Evolutionary conservation across 257 asterid species (phyloP).

Genomic region (Misopates orontium): DNA sequence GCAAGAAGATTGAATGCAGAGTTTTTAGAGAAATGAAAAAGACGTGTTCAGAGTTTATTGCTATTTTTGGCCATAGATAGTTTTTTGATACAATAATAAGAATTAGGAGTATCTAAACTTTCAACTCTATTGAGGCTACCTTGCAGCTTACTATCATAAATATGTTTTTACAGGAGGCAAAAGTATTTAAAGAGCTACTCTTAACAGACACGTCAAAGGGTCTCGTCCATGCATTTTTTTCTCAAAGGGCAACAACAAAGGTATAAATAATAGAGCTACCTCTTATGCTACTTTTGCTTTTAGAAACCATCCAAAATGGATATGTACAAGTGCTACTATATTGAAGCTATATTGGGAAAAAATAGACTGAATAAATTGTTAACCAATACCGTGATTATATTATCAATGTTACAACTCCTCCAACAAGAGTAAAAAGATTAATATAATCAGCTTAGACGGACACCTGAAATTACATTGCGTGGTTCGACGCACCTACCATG

Average conservation of each 20-base stretch:
- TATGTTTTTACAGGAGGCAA: slow-evolving; percentile 60
- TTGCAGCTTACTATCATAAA: slow-evolving; percentile 24
- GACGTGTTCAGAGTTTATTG: slow-evolving; percentile 3
- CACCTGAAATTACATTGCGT: too few species aligned
- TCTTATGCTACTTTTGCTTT: slow-evolving; percentile 9
- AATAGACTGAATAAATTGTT: not conserved
- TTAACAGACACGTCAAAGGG: slow-evolving; percentile 75
- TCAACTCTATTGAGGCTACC: not conserved
- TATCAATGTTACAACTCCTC: too few species aligned
- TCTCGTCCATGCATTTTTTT: slow-evolving; percentile 85
- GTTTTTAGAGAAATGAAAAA: not conserved
- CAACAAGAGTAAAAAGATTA: too few species aligned
- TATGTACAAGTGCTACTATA: slow-evolving; percentile 9
- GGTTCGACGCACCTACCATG: too few species aligned
- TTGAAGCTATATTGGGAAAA: slow-evolving; percentile 5
- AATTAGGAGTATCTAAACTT: not conserved
- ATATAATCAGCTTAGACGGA: too few species aligned
- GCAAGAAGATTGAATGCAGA: slow-evolving; percentile 16
- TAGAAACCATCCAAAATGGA: not conserved
- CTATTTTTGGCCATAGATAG: not conserved
- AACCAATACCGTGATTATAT: not conserved
- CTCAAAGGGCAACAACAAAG: slow-evolving; percentile 91
- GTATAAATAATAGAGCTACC: slow-evolving; percentile 34
- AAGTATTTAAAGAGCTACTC: slow-evolving; percentile 60
- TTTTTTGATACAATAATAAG: slow-evolving; percentile 4